phyloP scores from a whole-genome alignment of 108 stramenopile genomes.

The Nannochloropsis granulata region DNA sequence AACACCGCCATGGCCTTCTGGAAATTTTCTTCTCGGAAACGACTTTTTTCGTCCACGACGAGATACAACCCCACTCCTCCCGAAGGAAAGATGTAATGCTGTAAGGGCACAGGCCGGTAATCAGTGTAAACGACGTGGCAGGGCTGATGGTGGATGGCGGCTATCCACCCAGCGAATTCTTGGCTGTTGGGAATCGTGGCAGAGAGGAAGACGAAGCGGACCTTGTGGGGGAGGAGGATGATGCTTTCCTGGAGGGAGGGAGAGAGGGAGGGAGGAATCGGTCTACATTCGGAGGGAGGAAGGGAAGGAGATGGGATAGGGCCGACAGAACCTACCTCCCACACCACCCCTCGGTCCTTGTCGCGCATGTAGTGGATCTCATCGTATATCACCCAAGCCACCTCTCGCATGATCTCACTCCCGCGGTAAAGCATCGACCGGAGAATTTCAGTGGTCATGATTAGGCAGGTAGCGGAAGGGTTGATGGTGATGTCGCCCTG shows the following conservation, averaged over 20 bases:
- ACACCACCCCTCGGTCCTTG: slow-evolving; percentile 57
- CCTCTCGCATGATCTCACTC: slow-evolving; percentile 88
- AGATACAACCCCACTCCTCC: slow-evolving; percentile 87
- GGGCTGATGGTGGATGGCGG: slow-evolving; percentile 88
- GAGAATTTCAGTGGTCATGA: slow-evolving; percentile 98
- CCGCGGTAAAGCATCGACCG: slow-evolving; percentile 97
- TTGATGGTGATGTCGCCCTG: slow-evolving; percentile 94
- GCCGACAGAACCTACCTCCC: slow-evolving; percentile 23
- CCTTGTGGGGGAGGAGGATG: slow-evolving; percentile 60
- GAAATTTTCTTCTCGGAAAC: slow-evolving; percentile 86
- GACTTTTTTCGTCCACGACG: slow-evolving; percentile 92
- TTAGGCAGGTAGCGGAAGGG: slow-evolving; percentile 78
- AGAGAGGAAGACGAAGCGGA: slow-evolving; percentile 84
- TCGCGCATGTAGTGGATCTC: slow-evolving; percentile 99
- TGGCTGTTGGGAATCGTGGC: slow-evolving; percentile 95
- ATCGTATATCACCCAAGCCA: slow-evolving; percentile 94
- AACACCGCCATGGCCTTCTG: slow-evolving; percentile 78
- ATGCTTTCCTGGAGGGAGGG: slow-evolving; percentile 74
- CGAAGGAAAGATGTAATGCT: slow-evolving; percentile 90
- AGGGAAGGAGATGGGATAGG: not conserved
- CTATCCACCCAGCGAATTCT: slow-evolving; percentile 70
- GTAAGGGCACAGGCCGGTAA: slow-evolving; percentile 92
- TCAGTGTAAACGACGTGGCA: slow-evolving; percentile 99
- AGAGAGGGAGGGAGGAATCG: not conserved
- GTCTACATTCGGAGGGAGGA: not conserved